A percentile compares a stretch with the other conserved stretches of the same genome.
These are phyloP conservation scores for Mortierella claussenii DNA, from an alignment of 192 early-diverging fungal genomes.

Conservation along the genomic window DNA sequence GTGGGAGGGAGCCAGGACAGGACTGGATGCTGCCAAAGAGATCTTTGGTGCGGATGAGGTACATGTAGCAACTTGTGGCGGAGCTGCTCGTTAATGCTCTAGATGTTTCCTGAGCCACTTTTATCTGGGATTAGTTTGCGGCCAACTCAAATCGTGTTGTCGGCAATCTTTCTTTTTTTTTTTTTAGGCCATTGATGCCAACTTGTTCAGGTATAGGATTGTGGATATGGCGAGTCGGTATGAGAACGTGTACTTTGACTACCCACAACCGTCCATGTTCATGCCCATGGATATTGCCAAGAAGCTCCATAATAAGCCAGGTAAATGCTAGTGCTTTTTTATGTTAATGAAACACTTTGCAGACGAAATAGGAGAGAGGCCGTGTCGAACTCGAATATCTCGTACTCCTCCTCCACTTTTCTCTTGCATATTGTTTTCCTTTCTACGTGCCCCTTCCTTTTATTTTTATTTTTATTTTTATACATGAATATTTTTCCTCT, in stretches of 20 bases:
- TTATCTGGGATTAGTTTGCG: no score
- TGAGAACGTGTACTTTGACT: conserved; percentile 42
- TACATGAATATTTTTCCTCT: no score
- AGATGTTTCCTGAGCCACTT: no score
- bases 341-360: background rate
- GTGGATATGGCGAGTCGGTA: conserved; percentile 37
- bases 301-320: conserved; percentile 45
- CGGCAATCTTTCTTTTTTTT: no score
- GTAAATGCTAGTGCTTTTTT: conserved; percentile 16
- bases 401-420: background rate
- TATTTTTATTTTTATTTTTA: no score
- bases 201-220: conserved; percentile 49
- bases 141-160: no score
- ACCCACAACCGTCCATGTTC: conserved; percentile 40
- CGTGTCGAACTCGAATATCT: background rate
- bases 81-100: no score
- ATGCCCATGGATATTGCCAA: conserved; percentile 52
- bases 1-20: conserved; percentile 94
- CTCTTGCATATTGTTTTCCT: background rate
- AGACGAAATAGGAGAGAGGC: background rate
- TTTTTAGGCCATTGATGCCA: conserved; percentile 36
- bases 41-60: conserved; percentile 90
- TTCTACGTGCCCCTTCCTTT: background rate
- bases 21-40: conserved; percentile 77
- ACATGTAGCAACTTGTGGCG: no score